These are phyloP conservation scores for Saturnispora silvae DNA, from an alignment of 805 yeast genomes.

Conservation along the genomic window DNA sequence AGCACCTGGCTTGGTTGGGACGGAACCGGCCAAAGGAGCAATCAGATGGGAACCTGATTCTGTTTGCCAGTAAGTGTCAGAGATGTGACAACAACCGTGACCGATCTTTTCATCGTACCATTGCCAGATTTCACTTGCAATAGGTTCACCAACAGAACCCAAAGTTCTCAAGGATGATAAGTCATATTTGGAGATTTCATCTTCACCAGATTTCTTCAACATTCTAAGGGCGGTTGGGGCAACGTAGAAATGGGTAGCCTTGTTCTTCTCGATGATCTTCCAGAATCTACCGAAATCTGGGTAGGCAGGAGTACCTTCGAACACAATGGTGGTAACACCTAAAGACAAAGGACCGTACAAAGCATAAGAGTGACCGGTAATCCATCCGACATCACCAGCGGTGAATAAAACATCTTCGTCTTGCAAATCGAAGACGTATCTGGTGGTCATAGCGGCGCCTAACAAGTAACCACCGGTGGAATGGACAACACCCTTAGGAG, in stretches of 20 bases:
- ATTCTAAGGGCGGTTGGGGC: conserved; percentile 97
- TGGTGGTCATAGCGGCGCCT: conserved; percentile 86
- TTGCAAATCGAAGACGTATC: conserved; percentile 88
- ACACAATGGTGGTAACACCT: conserved; percentile 87
- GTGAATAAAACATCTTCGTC: conserved; percentile 83
- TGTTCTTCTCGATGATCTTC: conserved; percentile 87
- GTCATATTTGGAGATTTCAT: conserved; percentile 69
- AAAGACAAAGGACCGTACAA: conserved; percentile 83
- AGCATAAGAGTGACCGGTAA: conserved; percentile 95
- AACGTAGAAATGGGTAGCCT: conserved; percentile 91
- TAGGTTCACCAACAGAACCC: conserved; percentile 98
- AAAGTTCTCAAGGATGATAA: conserved; percentile 79
- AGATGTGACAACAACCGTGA: conserved; percentile 76
- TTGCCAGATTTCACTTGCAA: conserved; percentile 96
- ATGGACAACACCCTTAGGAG: conserved; percentile 97
- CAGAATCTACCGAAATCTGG: conserved; percentile 94
- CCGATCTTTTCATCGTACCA: conserved; percentile 96
- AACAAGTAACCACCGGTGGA: conserved; percentile 88
- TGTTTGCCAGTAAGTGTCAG: conserved; percentile 98
- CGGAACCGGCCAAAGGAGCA: conserved; percentile 89
- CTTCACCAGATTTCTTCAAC: conserved; percentile 74
- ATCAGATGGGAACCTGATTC: conserved; percentile 95
- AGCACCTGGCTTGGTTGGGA: conserved; percentile 94
- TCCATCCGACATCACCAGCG: conserved; percentile 99
- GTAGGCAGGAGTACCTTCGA: conserved; percentile 96